Base-by-base conservation (phyloP, 257 asterid species). In the Misopates orontium region DNA sequence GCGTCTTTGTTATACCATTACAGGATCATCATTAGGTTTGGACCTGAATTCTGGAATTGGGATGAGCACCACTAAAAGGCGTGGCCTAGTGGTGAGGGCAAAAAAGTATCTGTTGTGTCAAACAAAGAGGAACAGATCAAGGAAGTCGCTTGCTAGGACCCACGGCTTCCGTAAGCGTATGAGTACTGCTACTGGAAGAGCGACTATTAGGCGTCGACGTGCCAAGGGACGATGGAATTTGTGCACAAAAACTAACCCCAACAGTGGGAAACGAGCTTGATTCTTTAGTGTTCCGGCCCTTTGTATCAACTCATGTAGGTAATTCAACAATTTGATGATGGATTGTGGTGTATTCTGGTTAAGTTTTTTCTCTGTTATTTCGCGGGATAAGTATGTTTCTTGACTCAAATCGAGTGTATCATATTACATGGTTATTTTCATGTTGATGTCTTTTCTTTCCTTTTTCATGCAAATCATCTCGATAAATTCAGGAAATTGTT, bases 141-240 rank as follows among this genome's bases (percentile, higher is more conserved):
- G 98, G 61, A 93, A 93, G 77, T 90, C 98, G 0, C 82, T 93
- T 62, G 97, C 98, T 53, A 74, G 98, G 31, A 90, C 97, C 2
- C 97, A 89, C 55, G 98, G 98, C n/a, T 93, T 93, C 54, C 88
- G 95, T 49, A 83, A 74, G 83, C 91, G 96, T 40, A 93, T 89
- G 98, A 86, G 96, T 52, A 93, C 98, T 63, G 87, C 95, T n/a
- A 70, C 78, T 13, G 97, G 98, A 53, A 68, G 94, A 60, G 95
- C 95, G 17, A 64, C 78, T 21, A 75, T 93, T 40, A 80, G 67
- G 82, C 95, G 95, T 3, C 74, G 97, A 10, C 96, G 98, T 41
- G 95, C 87, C 36, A 93, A 93, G 86, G 98, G 97, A 17, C 79
- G 97, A 31, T 81, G 90, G 97, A 44, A 32, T 40, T 77, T 93